A percentile compares a stretch with the other conserved stretches of the same genome.
Conservation (phyloP, 1,139 yeast species). For the Sugiyamaella grinbergsii region DNA sequence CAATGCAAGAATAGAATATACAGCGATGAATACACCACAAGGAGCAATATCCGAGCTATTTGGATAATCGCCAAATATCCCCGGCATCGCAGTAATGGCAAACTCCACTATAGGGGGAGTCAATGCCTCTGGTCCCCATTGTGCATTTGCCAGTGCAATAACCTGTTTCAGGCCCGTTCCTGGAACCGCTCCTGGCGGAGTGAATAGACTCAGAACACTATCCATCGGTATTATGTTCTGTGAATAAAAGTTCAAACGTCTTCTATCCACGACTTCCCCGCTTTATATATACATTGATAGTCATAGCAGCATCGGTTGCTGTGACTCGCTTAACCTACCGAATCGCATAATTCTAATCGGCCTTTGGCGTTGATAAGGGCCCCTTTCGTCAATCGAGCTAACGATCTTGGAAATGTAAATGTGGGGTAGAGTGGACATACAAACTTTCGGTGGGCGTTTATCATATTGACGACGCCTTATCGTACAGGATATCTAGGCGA, state of each 20-base stretch:
- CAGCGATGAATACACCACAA: slow-evolving; percentile 56
- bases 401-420: background rate
- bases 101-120: slow-evolving; percentile 39
- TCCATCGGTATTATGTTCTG: background rate
- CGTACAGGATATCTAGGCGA: background rate
- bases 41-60: slow-evolving; percentile 59
- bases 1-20: slow-evolving; percentile 53
- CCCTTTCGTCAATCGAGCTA: too few species aligned
- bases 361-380: background rate
- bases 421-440: too few species aligned
- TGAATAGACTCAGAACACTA: slow-evolving; percentile 14
- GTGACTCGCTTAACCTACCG: background rate
- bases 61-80: slow-evolving; percentile 71
- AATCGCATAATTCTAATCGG: background rate
- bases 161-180: slow-evolving; percentile 48
- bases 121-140: slow-evolving; percentile 39
- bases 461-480: too few species aligned
- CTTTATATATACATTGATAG: too few species aligned
- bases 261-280: background rate
- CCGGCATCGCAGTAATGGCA: slow-evolving; percentile 47
- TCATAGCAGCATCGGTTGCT: too few species aligned
- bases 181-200: slow-evolving; percentile 42
- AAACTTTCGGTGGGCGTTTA: too few species aligned
- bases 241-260: background rate
- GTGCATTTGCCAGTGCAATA: slow-evolving; percentile 38